Percentiles rank a stretch among this genome's conserved stretches.
These are phyloP conservation scores for Coleophoma eucalyptorum DNA, from an alignment of 2,329 filamentous ascomycete species.

Conservation along the genomic window DNA sequence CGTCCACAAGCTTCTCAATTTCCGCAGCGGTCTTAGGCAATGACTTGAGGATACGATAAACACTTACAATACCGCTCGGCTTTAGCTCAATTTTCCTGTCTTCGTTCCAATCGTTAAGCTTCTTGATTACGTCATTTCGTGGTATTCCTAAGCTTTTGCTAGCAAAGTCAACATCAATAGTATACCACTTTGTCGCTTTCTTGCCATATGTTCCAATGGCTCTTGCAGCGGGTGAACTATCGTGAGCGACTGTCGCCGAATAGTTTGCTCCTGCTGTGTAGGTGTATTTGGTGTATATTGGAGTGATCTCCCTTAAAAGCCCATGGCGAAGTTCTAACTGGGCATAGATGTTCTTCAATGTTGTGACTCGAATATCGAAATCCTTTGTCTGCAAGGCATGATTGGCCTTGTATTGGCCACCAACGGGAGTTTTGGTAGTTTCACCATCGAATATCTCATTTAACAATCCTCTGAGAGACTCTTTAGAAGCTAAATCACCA, in stretches of 20 bases:
- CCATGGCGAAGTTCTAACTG: conserved; percentile 56
- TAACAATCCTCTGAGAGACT: conserved; percentile 44
- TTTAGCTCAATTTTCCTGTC: conserved; percentile 45
- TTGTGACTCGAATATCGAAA: conserved; percentile 48
- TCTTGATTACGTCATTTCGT: conserved; percentile 46
- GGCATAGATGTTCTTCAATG: conserved; percentile 51
- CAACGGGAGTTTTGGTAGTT: conserved; percentile 27
- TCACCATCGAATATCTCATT: conserved; percentile 44
- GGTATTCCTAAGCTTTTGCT: conserved; percentile 27
- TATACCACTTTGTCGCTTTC: conserved; percentile 36
- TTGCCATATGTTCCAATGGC: conserved; percentile 39
- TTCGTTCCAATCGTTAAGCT: conserved; percentile 51
- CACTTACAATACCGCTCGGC: conserved; percentile 45
- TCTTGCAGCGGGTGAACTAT: conserved; percentile 36
- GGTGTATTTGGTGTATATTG: conserved; percentile 52
- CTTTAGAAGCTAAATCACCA: conserved; percentile 52
- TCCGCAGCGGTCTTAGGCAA: conserved; percentile 39
- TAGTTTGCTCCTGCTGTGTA: conserved; percentile 37
- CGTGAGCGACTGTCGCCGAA: conserved; percentile 24
- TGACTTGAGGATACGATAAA: conserved; percentile 45
- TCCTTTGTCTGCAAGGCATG: conserved; percentile 40
- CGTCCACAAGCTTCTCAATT: conserved; percentile 38
- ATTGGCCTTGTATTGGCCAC: conserved; percentile 41
- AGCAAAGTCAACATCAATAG: conserved; percentile 44
- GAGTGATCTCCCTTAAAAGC: conserved; percentile 52